phyloP scores from a whole-genome alignment of 768 basidiomycete genomes.

The Phaffia tasmanica region DNA sequence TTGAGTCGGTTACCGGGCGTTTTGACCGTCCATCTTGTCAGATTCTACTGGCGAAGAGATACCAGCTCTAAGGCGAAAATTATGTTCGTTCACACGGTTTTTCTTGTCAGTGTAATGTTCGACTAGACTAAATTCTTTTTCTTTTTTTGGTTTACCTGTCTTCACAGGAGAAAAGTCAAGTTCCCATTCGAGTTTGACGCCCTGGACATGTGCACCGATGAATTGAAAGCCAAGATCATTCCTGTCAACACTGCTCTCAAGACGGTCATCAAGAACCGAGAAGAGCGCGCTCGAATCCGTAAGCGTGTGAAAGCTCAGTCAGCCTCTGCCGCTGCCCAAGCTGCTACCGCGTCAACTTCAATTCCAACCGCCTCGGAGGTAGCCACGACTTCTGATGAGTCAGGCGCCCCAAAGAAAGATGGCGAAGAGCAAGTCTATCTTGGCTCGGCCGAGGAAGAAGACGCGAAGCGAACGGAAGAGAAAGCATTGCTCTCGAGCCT shows the following conservation, averaged over 20 bases:
- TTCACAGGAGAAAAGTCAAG: slow-evolving; percentile 58
- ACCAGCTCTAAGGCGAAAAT: slow-evolving; percentile 81
- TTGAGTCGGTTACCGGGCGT: slow-evolving; percentile 62
- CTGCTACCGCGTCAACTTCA: not conserved
- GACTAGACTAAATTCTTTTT: not conserved
- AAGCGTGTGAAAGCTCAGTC: slow-evolving; percentile 48
- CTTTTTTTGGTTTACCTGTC: slow-evolving; percentile 39
- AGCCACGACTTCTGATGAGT: slow-evolving; percentile 1
- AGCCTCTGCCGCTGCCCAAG: slow-evolving; percentile 27
- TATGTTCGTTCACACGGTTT: slow-evolving; percentile 46
- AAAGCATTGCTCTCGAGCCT: slow-evolving; percentile 53
- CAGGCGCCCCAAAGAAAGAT: not conserved
- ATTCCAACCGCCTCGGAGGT: not conserved
- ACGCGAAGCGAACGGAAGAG: slow-evolving; percentile 50
- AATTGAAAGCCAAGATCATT: slow-evolving; percentile 57
- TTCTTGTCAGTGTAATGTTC: not conserved
- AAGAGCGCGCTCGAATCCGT: slow-evolving; percentile 68
- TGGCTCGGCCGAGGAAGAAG: slow-evolving; percentile 31
- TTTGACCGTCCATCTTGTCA: slow-evolving; percentile 85
- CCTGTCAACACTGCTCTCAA: slow-evolving; percentile 63
- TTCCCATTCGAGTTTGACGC: slow-evolving; percentile 52
- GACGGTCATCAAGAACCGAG: slow-evolving; percentile 70
- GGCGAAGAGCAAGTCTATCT: slow-evolving; percentile 10
- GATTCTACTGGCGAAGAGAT: slow-evolving; percentile 88
- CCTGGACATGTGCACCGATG: slow-evolving; percentile 47